Conservation (phyloP, 2,329 filamentous ascomycete genomes). For the Tolypocladium ovalisporum region DNA sequence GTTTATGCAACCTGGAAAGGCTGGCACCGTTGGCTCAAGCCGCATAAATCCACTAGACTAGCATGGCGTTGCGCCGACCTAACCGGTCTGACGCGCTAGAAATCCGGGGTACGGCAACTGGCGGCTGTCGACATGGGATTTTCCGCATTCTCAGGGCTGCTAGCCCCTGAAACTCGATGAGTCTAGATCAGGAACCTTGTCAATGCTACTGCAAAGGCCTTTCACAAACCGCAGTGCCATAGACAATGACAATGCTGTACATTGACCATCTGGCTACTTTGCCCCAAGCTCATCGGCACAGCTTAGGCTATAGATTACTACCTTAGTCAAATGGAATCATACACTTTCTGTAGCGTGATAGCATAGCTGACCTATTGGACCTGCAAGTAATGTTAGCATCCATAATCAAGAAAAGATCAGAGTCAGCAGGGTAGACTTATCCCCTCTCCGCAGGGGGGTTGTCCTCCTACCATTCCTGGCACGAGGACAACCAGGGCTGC, state of each 20-base stretch:
- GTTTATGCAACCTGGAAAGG: background rate
- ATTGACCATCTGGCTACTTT: too few species aligned
- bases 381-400: slow-evolving; percentile 17
- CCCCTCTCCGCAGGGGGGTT: slow-evolving; percentile 33
- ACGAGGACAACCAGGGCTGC: slow-evolving; percentile 38
- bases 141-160: background rate
- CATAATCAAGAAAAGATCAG: slow-evolving; percentile 1
- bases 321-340: too few species aligned
- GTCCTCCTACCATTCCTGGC: slow-evolving; percentile 39
- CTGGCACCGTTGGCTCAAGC: background rate
- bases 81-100: background rate
- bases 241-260: too few species aligned
- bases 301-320: background rate
- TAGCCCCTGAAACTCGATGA: background rate
- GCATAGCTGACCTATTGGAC: background rate
- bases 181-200: background rate
- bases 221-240: background rate
- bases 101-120: background rate
- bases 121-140: background rate
- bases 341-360: background rate
- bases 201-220: background rate
- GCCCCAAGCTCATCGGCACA: background rate
- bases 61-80: background rate
- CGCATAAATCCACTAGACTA: background rate
- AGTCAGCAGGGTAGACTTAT: slow-evolving; percentile 31